phyloP scores from a whole-genome alignment of 495 filamentous ascomycete genomes.

The Aspergillus cavernicola region DNA sequence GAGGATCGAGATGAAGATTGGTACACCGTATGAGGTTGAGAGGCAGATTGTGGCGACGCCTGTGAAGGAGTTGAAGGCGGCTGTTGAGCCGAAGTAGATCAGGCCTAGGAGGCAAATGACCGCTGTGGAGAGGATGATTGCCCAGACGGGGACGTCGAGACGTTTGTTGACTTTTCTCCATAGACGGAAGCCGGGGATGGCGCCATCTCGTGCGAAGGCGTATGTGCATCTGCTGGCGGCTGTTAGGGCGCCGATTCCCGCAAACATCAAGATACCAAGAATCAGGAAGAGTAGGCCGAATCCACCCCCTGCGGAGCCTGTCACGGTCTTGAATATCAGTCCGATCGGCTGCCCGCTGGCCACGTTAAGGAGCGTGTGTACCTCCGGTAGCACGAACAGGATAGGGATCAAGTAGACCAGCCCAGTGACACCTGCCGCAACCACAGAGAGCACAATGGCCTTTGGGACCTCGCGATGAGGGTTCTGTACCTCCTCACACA shows the following conservation, averaged over 20 bases:
- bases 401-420: constrained; percentile 66
- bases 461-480: constrained; percentile 63
- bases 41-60: constrained; percentile 64
- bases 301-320: constrained; percentile 50
- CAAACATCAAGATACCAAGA: constrained; percentile 71
- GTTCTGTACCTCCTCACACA: constrained; percentile 69
- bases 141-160: constrained; percentile 56
- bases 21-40: constrained; percentile 58
- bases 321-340: constrained; percentile 32
- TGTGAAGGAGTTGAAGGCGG: constrained; percentile 64
- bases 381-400: constrained; percentile 60
- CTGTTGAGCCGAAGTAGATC: constrained; percentile 60
- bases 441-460: constrained; percentile 68
- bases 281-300: constrained; percentile 72
- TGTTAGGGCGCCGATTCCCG: constrained; percentile 66
- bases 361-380: constrained; percentile 50
- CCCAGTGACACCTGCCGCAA: constrained; percentile 64
- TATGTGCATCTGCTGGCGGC: constrained; percentile 73
- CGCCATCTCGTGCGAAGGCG: constrained; percentile 64
- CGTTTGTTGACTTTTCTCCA: constrained; percentile 57
- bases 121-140: constrained; percentile 51
- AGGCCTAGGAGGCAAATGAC: constrained; percentile 56
- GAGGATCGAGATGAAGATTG: constrained; percentile 57
- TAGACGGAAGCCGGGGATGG: constrained; percentile 63
- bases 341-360: constrained; percentile 52